A percentile compares a stretch with the other conserved stretches of the same genome.
phyloP scores from a whole-genome alignment of 2,329 filamentous ascomycete genomes.

The Pseudomassariella vexata region DNA sequence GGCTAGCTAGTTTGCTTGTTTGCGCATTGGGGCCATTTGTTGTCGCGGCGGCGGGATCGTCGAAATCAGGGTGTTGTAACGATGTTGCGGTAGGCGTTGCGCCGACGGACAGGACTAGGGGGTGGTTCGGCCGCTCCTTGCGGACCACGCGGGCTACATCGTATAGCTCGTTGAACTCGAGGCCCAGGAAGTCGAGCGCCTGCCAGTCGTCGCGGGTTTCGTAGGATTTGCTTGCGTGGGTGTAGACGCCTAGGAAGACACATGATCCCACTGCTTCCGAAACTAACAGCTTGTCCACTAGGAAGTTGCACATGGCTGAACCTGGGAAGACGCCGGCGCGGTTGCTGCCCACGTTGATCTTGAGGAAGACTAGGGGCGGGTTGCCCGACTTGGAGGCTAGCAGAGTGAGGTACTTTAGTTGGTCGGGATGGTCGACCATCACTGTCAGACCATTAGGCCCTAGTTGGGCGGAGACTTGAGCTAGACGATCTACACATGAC shows the following conservation, averaged over 20 bases:
- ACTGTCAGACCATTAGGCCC: slow-evolving; percentile 53
- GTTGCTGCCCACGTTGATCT: slow-evolving; percentile 68
- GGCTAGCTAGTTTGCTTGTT: slow-evolving; percentile 24
- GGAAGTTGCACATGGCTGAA: slow-evolving; percentile 35
- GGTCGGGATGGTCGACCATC: slow-evolving; percentile 63
- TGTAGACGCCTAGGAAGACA: slow-evolving; percentile 61
- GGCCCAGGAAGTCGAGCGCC: slow-evolving; percentile 52
- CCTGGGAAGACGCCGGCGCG: slow-evolving; percentile 60
- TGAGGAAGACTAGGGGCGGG: slow-evolving; percentile 57
- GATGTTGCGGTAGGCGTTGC: slow-evolving; percentile 70
- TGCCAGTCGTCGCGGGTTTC: slow-evolving; percentile 43
- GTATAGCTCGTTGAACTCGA: slow-evolving; percentile 52
- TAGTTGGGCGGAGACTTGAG: slow-evolving; percentile 47
- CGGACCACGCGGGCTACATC: slow-evolving; percentile 35
- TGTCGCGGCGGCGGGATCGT: slow-evolving; percentile 1
- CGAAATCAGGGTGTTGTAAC: slow-evolving; percentile 47
- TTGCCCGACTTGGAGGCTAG: slow-evolving; percentile 35
- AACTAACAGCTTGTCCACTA: slow-evolving; percentile 40
- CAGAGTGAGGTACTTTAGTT: slow-evolving; percentile 44
- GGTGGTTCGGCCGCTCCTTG: slow-evolving; percentile 19
- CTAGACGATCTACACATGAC: slow-evolving; percentile 54
- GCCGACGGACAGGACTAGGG: slow-evolving; percentile 60
- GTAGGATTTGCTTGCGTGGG: slow-evolving; percentile 71
- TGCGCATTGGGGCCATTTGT: not conserved
- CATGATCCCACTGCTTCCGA: slow-evolving; percentile 31